phyloP scores from a whole-genome alignment of 1,139 yeast genomes.

The Lodderomyces jiufengensis region DNA sequence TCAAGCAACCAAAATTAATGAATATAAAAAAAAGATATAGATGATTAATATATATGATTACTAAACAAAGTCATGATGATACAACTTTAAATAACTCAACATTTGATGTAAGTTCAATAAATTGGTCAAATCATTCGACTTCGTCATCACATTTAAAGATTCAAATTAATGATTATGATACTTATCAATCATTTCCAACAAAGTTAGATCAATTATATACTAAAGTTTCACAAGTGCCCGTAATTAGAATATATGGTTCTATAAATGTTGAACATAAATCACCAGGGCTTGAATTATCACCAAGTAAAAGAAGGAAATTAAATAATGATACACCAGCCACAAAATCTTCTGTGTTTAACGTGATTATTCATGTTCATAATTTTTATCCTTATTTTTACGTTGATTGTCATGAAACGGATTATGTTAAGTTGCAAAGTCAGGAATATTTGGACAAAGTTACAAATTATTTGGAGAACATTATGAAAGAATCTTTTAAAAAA shows the following conservation, averaged over 20 bases:
- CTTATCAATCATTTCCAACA: constrained; percentile 49
- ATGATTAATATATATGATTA: too few relatives aligned
- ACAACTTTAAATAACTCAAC: background rate
- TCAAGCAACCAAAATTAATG: too few relatives aligned
- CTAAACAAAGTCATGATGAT: too few relatives aligned
- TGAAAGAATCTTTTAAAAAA: constrained; percentile 18
- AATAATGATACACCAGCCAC: background rate
- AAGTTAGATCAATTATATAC: constrained; percentile 30
- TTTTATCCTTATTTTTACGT: constrained; percentile 77
- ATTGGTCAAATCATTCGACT: constrained; percentile 8
- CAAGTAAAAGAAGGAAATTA: constrained; percentile 7
- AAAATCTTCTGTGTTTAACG: constrained; percentile 19
- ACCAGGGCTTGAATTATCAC: constrained; percentile 3
- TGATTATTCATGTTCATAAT: constrained; percentile 72
- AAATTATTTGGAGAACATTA: constrained; percentile 18
- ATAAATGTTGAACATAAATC: constrained; percentile 25
- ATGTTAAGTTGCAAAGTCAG: constrained; percentile 10
- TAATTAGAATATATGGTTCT: constrained; percentile 74
- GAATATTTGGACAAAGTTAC: constrained; percentile 14
- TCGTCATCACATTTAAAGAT: constrained; percentile 18
- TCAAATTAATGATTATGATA: constrained; percentile 60
- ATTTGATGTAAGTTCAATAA: constrained; percentile 8
- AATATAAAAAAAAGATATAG: too few relatives aligned
- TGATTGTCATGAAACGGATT: constrained; percentile 32
- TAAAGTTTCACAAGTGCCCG: constrained; percentile 56